phyloP scores from a whole-genome alignment of 2,329 filamentous ascomycete species.

The Neobulgaria alba region DNA sequence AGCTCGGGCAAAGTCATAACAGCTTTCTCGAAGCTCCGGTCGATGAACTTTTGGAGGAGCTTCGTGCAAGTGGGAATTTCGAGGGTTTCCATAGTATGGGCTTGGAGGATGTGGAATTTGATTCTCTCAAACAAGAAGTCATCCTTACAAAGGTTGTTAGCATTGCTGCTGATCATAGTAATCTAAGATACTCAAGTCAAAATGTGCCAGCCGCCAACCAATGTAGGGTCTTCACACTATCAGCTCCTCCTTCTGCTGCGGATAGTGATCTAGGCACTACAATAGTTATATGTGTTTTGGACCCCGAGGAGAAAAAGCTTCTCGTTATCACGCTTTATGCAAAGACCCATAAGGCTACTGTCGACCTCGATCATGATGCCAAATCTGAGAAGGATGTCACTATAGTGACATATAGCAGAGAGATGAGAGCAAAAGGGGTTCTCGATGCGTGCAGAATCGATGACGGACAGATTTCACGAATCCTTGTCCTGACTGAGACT shows the following conservation, averaged over 20 bases:
- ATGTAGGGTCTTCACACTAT: conserved; percentile 59
- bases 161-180: conserved; percentile 52
- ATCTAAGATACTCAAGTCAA: conserved; percentile 51
- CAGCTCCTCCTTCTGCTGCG: conserved; percentile 46
- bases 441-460: conserved; percentile 64
- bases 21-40: conserved; percentile 61
- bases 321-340: conserved; percentile 57
- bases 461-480: conserved; percentile 58
- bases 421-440: conserved; percentile 50
- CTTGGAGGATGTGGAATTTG: conserved; percentile 62
- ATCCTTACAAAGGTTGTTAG: conserved; percentile 62
- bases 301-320: conserved; percentile 57
- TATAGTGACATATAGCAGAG: conserved; percentile 21
- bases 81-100: conserved; percentile 66
- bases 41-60: conserved; percentile 60
- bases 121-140: conserved; percentile 65
- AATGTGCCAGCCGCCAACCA: conserved; percentile 43
- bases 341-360: conserved; percentile 24
- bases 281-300: conserved; percentile 61
- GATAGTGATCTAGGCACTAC: conserved; percentile 46
- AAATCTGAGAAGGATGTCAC: conserved; percentile 28
- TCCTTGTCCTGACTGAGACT: conserved; percentile 61
- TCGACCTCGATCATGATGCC: conserved; percentile 14
- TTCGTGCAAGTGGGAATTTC: conserved; percentile 52
- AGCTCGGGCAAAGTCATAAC: conserved; percentile 39